Conservation (phyloP, 1,284 basidiomycete genomes). For the Ceraceosorus guamensis region DNA sequence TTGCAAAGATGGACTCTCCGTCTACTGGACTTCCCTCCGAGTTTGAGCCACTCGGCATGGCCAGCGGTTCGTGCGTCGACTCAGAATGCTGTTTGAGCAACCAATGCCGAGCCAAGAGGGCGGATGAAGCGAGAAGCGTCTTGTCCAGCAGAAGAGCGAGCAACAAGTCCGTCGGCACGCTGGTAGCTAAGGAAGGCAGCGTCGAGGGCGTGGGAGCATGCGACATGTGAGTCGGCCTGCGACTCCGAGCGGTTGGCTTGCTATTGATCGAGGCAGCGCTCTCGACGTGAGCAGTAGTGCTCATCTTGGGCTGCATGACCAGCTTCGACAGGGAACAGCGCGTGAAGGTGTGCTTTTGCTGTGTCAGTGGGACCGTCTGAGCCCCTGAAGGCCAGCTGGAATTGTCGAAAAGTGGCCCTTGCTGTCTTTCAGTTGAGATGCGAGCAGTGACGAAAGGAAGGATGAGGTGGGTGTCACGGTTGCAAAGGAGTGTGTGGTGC, state of each 20-base stretch:
- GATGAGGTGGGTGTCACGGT: too few relatives aligned
- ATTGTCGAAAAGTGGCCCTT: too few relatives aligned
- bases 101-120: slow-evolving; percentile 42
- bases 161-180: slow-evolving; percentile 42
- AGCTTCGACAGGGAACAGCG: too few relatives aligned
- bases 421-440: too few relatives aligned
- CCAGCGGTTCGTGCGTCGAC: slow-evolving; percentile 9
- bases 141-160: slow-evolving; percentile 44
- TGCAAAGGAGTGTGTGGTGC: too few relatives aligned
- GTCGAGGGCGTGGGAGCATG: slow-evolving; percentile 7
- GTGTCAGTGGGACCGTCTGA: too few relatives aligned
- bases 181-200: slow-evolving; percentile 3
- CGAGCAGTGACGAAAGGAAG: too few relatives aligned
- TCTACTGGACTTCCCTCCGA: background rate
- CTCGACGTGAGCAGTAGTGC: too few relatives aligned
- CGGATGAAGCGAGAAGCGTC: slow-evolving; percentile 41
- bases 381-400: too few relatives aligned
- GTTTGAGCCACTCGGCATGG: background rate
- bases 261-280: too few relatives aligned
- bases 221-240: background rate
- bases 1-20: background rate
- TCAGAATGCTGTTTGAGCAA: slow-evolving; percentile 33
- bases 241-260: background rate
- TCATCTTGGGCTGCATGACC: too few relatives aligned
- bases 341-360: too few relatives aligned